Base-by-base conservation (phyloP, 208 protist species). In the Trichomonas gallinae region DNA sequence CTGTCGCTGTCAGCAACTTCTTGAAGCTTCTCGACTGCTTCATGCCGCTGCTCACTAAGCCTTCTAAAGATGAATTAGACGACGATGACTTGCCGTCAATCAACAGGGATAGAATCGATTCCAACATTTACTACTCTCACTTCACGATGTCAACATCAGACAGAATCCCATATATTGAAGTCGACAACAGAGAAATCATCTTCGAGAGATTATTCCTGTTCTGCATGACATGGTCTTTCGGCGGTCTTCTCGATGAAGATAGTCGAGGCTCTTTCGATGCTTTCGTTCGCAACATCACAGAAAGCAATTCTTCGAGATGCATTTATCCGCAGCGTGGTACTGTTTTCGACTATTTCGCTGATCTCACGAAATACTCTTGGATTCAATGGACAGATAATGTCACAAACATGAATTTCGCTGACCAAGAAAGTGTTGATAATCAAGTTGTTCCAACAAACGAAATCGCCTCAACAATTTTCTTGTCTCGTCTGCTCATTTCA, bases 211-310 rank as follows among this genome's bases (percentile, higher is more conserved):
- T 81, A 34, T 44, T 96, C 45, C 97, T 98, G 63, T 99, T 99
- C 97, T 98, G 98, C 10, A 98, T 98, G 97, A 98, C 99, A 36
- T 99, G 99, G 99, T 98, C 98, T 31, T 97, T 99, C 82, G 99
- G 99, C 87, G 98, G 98, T 87, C 99, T 99, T 97, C 97, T 99
- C 13, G 97, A 98, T 91, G 98, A 98, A 13, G 97, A 98, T 96
- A 97, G 97, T 0, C 98, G 98, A 97, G 98, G 98, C 85, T 98
- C 97, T 93, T 99, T 99, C 97, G 99, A 87, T 49, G 8, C 96
- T 3, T 72, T 85, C 34, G 34, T 97, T 21, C 23, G 44, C 17
- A 48, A 97, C 97, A 97, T 99, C 34, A 98, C 99, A 97, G 98
- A 98, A 96, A 97, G 98, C 42, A 98, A 98, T 97, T 97, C 99